Percentiles rank a stretch among this genome's conserved stretches.
These are phyloP conservation scores for Penicillium manginii DNA, from an alignment of 495 filamentous ascomycete species.

Conservation along the genomic window DNA sequence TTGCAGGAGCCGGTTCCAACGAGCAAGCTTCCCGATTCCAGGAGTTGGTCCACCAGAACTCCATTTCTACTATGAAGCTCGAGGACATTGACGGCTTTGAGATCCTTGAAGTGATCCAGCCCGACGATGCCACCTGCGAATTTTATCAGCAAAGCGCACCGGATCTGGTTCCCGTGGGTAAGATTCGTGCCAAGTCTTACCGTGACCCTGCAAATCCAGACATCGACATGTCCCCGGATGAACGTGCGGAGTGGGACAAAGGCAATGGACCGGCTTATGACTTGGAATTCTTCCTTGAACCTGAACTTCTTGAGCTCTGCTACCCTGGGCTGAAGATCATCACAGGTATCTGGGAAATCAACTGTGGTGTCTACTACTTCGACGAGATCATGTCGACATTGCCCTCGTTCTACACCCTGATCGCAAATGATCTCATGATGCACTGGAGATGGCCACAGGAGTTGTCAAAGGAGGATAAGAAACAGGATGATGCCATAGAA, in stretches of 20 bases:
- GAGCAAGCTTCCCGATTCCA: conserved; percentile 38
- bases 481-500: background rate
- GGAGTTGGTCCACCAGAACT: conserved; percentile 20
- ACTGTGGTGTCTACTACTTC: conserved; percentile 63
- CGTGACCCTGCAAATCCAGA: conserved; percentile 38
- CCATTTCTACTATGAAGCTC: conserved; percentile 37
- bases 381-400: conserved; percentile 59
- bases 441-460: conserved; percentile 51
- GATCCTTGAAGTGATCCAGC: conserved; percentile 49
- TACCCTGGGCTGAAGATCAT: conserved; percentile 79
- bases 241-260: conserved; percentile 34
- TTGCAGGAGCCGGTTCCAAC: conserved; percentile 47
- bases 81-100: conserved; percentile 60
- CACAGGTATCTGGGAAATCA: conserved; percentile 63
- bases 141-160: conserved; percentile 48
- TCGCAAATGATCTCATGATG: conserved; percentile 75
- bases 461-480: background rate
- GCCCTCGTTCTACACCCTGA: conserved; percentile 60
- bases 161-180: conserved; percentile 48
- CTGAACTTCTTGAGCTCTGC: conserved; percentile 60
- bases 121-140: conserved; percentile 37
- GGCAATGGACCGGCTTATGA: conserved; percentile 30
- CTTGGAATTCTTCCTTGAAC: conserved; percentile 71
- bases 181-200: conserved; percentile 47
- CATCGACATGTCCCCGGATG: conserved; percentile 49